These are phyloP conservation scores for Phytopythium delawarense DNA, from an alignment of 352 stramenopile genomes.

Conservation along the genomic window DNA sequence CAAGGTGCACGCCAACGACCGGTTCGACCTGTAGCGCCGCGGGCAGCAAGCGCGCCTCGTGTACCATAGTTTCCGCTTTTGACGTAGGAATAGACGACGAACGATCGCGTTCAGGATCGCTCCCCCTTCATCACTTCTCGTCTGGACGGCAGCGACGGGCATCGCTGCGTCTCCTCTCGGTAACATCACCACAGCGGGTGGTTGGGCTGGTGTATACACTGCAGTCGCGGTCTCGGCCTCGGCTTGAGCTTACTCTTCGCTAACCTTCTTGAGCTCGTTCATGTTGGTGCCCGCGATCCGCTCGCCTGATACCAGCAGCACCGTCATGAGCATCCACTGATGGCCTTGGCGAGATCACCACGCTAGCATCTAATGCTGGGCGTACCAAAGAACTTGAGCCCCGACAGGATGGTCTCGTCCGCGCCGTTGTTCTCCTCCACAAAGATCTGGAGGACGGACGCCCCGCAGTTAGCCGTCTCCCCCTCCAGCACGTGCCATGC, in stretches of 20 bases:
- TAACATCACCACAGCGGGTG: not conserved
- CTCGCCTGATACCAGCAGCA: slow-evolving; percentile 33
- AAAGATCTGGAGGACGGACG: slow-evolving; percentile 36
- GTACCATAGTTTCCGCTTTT: slow-evolving; percentile 6
- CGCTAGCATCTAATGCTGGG: not conserved
- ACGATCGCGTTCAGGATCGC: not conserved
- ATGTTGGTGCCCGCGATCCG: slow-evolving; percentile 77
- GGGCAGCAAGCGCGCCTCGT: not conserved
- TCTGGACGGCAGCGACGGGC: not conserved
- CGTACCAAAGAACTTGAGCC: slow-evolving; percentile 62
- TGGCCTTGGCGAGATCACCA: not conserved
- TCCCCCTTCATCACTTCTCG: not conserved
- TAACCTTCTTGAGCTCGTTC: slow-evolving; percentile 84
- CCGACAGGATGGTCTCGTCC: slow-evolving; percentile 55
- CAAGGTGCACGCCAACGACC: slow-evolving; percentile 60
- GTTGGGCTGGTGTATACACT: too few species aligned
- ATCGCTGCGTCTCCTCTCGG: not conserved
- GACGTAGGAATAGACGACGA: not conserved
- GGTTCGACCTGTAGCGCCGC: slow-evolving; percentile 43
- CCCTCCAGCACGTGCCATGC: not conserved
- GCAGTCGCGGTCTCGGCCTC: not conserved
- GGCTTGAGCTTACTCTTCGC: slow-evolving; percentile 54
- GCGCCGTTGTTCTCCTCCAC: slow-evolving; percentile 76
- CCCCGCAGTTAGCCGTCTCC: not conserved
- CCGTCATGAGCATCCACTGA: not conserved